A percentile compares a stretch with the other conserved stretches of the same genome.
phyloP scores from a whole-genome alignment of 1,284 basidiomycete genomes.

The Psilocybe mexicana region DNA sequence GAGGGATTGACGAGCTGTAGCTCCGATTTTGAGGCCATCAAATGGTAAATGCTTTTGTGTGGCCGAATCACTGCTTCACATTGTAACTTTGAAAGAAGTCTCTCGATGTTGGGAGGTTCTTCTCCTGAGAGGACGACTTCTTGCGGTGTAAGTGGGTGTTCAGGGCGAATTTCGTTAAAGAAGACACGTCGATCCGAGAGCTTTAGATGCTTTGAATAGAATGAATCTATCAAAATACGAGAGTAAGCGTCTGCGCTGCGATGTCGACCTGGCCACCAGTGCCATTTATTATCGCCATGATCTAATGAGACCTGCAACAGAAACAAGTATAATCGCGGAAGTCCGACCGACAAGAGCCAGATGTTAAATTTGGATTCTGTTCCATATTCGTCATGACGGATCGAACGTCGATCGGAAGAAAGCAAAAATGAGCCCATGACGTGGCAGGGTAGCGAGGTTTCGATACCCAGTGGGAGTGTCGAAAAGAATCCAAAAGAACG shows the following conservation, averaged over 20 bases:
- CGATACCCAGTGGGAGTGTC: constrained; percentile 32
- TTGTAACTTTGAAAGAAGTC: constrained; percentile 18
- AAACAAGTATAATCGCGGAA: constrained; percentile 39
- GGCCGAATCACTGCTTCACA: constrained; percentile 19
- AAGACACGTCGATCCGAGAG: constrained; percentile 19
- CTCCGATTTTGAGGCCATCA: constrained; percentile 10
- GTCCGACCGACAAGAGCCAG: constrained; percentile 38
- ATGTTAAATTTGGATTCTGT: constrained; percentile 40
- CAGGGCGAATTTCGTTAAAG: constrained; percentile 16
- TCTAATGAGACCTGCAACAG: constrained; percentile 33
- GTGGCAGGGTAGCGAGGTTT: constrained; percentile 34
- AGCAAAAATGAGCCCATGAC: constrained; percentile 38
- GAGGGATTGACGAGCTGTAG: constrained; percentile 18
- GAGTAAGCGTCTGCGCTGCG: constrained; percentile 20
- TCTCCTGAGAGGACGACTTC: constrained; percentile 20
- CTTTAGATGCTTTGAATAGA: constrained; percentile 28
- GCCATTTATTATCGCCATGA: constrained; percentile 20
- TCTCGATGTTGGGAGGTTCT: constrained; percentile 13
- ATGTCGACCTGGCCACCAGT: constrained; percentile 34
- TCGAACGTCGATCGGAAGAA: constrained; percentile 35
- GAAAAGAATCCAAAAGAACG: constrained; percentile 32
- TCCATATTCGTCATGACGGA: constrained; percentile 34
- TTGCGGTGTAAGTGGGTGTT: constrained; percentile 9
- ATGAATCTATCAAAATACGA: constrained; percentile 23
- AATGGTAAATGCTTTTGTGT: constrained; percentile 10